Evolutionary conservation across 2,329 filamentous ascomycete species (phyloP), one percentile per base, ranked within the genome.

Genomic region (Aspergillus brunneoviolaceus): DNA sequence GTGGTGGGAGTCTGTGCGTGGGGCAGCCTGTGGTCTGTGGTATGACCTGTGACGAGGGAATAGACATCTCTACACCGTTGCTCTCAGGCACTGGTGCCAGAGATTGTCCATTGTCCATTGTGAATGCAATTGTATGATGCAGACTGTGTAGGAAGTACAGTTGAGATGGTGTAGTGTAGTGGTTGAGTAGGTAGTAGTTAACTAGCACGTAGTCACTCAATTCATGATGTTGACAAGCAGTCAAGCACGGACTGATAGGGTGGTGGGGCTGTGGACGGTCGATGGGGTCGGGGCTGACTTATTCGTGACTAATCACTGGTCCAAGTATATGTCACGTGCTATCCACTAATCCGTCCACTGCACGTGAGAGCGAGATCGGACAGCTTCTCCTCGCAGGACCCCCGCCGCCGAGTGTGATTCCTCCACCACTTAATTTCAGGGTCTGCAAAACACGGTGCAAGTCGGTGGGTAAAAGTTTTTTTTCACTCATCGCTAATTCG

Each of bases 311-410:
- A 45, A 45, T 45, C 39, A 45, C 39, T 45, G 39, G 39, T 45
- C 12, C 39, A 45, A 16, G 16, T 1, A 5, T 1, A 2, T 19
- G 6, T 45, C 63, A 65, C 64, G 27, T 29, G 27, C 5, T 9
- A 1, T 9, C 27, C 9, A 7, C 27, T 9, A 29, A 29, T 4
- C 27, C 27, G 7, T 9, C 7, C 2, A 29, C 27, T 29, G 27
- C 27, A 29, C 27, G 61, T 62, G 64, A 63, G 49, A 60, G 64
- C 67, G 67, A 69, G 63, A 67, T 67, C 65, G 67, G 67, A 63
- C 60, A 60, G 56, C 51, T 52, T 60, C 57, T 63, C 60, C 31
- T 60, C 51, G 33, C 51, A 35, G 48, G 47, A 33, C 52, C 49
- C 39, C 55, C 57, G 50, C 55, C 49, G 55, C 57, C 27, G 27